Percentiles rank a stretch among this genome's conserved stretches.
These are phyloP conservation scores for Clausena lansium DNA, from an alignment of 345 rosid species.

Conservation along the genomic window DNA sequence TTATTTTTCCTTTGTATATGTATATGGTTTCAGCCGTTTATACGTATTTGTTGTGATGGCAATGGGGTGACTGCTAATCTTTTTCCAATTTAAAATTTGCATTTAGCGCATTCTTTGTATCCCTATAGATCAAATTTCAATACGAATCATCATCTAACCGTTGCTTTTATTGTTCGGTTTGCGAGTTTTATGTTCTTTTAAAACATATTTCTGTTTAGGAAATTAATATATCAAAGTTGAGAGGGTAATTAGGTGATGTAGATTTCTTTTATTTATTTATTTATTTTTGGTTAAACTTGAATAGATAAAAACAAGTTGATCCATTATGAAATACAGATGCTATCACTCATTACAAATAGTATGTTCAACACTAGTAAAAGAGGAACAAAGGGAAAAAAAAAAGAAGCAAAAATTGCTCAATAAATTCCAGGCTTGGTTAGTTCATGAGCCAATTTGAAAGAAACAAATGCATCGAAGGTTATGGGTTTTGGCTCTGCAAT, in stretches of 20 bases:
- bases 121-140: too few relatives aligned
- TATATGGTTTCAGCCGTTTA: neutral
- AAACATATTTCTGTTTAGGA: too few relatives aligned
- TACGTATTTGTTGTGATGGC: neutral
- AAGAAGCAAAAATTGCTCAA: neutral
- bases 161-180: too few relatives aligned
- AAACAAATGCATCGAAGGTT: neutral
- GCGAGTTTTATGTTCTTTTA: too few relatives aligned
- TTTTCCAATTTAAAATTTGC: too few relatives aligned
- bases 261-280: too few relatives aligned
- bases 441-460: neutral
- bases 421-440: neutral
- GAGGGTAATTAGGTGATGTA: too few relatives aligned
- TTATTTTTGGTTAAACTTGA: neutral
- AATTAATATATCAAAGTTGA: too few relatives aligned
- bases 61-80: too few relatives aligned
- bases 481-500: neutral
- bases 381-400: neutral
- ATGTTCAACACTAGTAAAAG: neutral
- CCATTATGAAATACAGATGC: neutral
- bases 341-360: neutral
- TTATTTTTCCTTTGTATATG: neutral
- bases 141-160: too few relatives aligned
- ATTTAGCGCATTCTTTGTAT: too few relatives aligned
- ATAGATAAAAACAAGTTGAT: neutral